phyloP scores from a whole-genome alignment of 2,329 filamentous ascomycete species.

The Trichoderma atroviride region DNA sequence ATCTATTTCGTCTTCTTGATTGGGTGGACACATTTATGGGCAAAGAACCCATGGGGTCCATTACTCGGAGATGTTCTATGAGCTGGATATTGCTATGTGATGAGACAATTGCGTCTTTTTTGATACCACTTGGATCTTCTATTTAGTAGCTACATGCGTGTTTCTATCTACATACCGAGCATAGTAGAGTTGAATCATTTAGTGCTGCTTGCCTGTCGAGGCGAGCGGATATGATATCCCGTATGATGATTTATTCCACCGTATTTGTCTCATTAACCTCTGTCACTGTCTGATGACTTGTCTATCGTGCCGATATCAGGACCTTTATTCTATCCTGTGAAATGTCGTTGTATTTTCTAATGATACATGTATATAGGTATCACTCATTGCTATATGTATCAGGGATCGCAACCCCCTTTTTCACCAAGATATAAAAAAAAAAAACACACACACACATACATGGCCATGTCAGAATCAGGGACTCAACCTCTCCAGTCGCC shows the following conservation, averaged over 20 bases:
- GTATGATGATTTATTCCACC: neutral
- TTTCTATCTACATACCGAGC: neutral
- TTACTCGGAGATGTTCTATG: neutral
- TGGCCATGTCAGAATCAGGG: slow-evolving; percentile 50
- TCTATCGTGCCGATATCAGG: neutral
- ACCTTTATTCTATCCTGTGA: neutral
- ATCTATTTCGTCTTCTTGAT: neutral
- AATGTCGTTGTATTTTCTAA: slow-evolving; percentile 11
- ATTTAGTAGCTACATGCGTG: slow-evolving; percentile 5
- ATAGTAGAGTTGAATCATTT: slow-evolving; percentile 4
- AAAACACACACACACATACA: no score
- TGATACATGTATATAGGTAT: slow-evolving; percentile 2
- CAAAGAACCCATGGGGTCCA: neutral
- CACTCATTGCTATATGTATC: neutral
- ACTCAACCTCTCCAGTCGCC: slow-evolving; percentile 74
- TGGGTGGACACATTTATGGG: neutral
- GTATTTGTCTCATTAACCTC: neutral
- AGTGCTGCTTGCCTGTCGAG: neutral
- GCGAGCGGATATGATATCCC: neutral
- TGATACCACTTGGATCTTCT: slow-evolving; percentile 4
- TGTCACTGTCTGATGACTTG: neutral
- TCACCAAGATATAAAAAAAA: neutral
- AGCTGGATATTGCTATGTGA: slow-evolving; percentile 9
- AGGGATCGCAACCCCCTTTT: neutral
- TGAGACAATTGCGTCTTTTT: neutral